phyloP scores from a whole-genome alignment of 495 filamentous ascomycete species.

The Parachaetomium inaequale region DNA sequence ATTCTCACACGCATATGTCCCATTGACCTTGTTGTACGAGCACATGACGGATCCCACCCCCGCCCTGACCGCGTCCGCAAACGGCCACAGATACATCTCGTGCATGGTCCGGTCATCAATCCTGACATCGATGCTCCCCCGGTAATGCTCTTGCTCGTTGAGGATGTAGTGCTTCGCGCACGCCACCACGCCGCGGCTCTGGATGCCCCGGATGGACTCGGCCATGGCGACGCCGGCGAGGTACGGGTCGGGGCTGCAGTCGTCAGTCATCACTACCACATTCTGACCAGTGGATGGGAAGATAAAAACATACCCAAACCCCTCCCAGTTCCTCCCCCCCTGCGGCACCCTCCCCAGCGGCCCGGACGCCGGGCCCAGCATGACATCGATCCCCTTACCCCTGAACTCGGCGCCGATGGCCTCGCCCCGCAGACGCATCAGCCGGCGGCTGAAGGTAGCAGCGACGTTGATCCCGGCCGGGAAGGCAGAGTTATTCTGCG shows the following conservation, averaged over 20 bases:
- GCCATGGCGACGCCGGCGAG: constrained; percentile 5
- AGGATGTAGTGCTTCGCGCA: constrained; percentile 5
- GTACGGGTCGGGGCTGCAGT: constrained; percentile 3
- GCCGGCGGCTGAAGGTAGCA: background rate
- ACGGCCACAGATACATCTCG: constrained; percentile 12
- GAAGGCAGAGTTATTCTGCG: background rate
- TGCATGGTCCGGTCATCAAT: constrained; percentile 6
- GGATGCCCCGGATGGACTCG: constrained; percentile 4
- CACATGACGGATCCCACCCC: background rate
- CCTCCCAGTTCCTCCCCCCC: constrained; percentile 1
- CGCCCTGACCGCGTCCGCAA: background rate
- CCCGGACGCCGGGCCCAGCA: constrained; percentile 3
- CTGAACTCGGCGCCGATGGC: constrained; percentile 1
- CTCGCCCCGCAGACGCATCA: background rate
- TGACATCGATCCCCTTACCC: background rate
- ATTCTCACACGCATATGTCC: constrained; percentile 2
- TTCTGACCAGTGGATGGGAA: background rate
- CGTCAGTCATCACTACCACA: background rate
- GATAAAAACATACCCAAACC: background rate
- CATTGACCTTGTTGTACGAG: constrained; percentile 9
- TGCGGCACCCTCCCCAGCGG: background rate
- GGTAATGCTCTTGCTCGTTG: constrained; percentile 3
- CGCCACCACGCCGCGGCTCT: background rate
- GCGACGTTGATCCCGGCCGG: constrained; percentile 2
- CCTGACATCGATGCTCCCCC: background rate